Evolutionary conservation across 352 stramenopile species (phyloP).

Genomic region (Blastocystis sp.): DNA sequence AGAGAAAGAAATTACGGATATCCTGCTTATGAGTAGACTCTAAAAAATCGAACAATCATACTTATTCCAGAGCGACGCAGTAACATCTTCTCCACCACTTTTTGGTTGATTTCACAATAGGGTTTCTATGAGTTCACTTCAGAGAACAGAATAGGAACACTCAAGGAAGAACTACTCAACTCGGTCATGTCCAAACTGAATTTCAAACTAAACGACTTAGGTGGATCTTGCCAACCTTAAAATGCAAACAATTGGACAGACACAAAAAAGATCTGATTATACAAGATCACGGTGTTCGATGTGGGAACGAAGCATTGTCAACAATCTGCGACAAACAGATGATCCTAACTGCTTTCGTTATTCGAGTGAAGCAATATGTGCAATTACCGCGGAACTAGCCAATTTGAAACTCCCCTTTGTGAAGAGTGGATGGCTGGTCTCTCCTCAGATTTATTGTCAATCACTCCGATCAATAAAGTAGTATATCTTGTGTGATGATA

Average conservation of each 20-base stretch:
- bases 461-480: slow-evolving; percentile 38
- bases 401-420: background rate
- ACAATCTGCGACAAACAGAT: too few species aligned
- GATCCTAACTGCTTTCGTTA: too few species aligned
- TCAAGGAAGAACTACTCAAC: too few species aligned
- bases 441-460: slow-evolving; percentile 37
- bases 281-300: too few species aligned
- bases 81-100: background rate
- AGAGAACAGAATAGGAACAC: background rate
- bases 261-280: too few species aligned
- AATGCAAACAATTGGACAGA: too few species aligned
- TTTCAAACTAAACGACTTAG: too few species aligned
- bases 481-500: background rate
- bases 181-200: too few species aligned
- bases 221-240: too few species aligned
- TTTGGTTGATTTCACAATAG: slow-evolving; percentile 35
- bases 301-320: too few species aligned
- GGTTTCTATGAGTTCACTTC: background rate
- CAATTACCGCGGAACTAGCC: background rate
- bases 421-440: background rate
- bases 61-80: slow-evolving; percentile 7
- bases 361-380: too few species aligned
- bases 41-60: background rate
- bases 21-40: background rate
- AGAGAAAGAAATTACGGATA: slow-evolving; percentile 46